phyloP scores from a whole-genome alignment of 2,329 filamentous ascomycete species.

The Keithomyces neogunnii region DNA sequence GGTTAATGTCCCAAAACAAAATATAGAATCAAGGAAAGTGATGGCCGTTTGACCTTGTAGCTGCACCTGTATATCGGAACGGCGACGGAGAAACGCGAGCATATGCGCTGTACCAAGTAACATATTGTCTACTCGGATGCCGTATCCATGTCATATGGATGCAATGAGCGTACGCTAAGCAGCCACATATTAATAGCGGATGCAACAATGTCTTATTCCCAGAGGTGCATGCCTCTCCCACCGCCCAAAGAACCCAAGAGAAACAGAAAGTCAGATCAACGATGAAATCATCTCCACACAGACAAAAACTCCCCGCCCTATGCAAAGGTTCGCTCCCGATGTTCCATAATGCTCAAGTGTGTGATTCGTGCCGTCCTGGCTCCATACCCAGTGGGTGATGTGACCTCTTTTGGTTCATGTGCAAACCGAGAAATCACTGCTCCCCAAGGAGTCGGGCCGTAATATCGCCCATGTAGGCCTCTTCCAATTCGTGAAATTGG shows the following conservation, averaged over 20 bases:
- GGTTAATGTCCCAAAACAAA: conserved; percentile 1
- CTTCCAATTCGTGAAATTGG: conserved; percentile 77
- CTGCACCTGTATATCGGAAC: too few species aligned
- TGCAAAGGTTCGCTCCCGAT: conserved; percentile 6
- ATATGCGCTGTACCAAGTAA: too few species aligned
- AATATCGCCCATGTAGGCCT: conserved; percentile 84
- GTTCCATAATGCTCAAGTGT: not conserved
- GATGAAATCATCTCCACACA: not conserved
- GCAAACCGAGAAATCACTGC: conserved; percentile 15
- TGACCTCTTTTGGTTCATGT: not conserved
- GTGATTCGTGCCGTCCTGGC: not conserved
- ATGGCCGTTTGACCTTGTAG: too few species aligned
- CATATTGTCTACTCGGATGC: too few species aligned
- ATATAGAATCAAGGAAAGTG: too few species aligned
- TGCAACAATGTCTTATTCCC: not conserved
- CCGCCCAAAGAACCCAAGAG: not conserved
- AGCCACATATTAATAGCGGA: too few species aligned
- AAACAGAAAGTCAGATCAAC: not conserved
- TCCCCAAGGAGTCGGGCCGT: conserved; percentile 80
- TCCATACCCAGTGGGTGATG: conserved; percentile 10
- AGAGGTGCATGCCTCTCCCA: not conserved
- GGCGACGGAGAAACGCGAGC: too few species aligned
- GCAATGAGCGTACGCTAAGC: too few species aligned
- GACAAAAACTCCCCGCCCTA: conserved; percentile 14
- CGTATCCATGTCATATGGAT: too few species aligned